A percentile compares a stretch with the other conserved stretches of the same genome.
Evolutionary conservation across 192 early-diverging fungal species (phyloP).

Genomic region (Umbelopsis vinacea): DNA sequence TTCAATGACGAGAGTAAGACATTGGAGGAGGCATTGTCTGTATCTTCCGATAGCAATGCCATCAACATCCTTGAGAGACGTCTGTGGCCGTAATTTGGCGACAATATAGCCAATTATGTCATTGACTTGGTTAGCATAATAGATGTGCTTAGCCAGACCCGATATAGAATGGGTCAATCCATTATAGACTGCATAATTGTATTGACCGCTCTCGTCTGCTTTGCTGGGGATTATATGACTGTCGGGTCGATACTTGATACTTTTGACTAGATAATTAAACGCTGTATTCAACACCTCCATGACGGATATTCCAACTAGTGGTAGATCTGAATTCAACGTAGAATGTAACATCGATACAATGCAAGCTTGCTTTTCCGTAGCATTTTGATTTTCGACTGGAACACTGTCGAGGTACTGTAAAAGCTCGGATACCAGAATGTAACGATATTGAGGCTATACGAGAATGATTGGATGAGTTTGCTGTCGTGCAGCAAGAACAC

Average conservation of each 20-base stretch:
- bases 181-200: conserved; percentile 29
- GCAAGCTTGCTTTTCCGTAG: conserved; percentile 45
- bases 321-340: conserved; percentile 47
- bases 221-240: background rate
- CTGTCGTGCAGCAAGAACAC: background rate
- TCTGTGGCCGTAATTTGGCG: conserved; percentile 37
- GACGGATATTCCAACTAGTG: conserved; percentile 54
- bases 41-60: conserved; percentile 46
- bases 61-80: conserved; percentile 34
- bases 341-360: conserved; percentile 47
- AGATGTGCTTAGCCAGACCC: conserved; percentile 57
- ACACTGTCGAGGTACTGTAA: conserved; percentile 42
- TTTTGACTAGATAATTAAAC: conserved; percentile 45
- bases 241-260: conserved; percentile 14
- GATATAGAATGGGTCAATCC: conserved; percentile 33
- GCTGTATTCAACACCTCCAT: conserved; percentile 56
- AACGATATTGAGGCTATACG: conserved; percentile 51
- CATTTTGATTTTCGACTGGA: conserved; percentile 14
- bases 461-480: background rate
- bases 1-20: conserved; percentile 35
- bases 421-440: conserved; percentile 55
- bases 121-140: conserved; percentile 59
- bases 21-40: conserved; percentile 46
- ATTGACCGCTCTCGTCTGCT: background rate
- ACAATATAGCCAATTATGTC: conserved; percentile 59